phyloP scores from a whole-genome alignment of 148 eudicot species.

The Arctostaphylos glauca region DNA sequence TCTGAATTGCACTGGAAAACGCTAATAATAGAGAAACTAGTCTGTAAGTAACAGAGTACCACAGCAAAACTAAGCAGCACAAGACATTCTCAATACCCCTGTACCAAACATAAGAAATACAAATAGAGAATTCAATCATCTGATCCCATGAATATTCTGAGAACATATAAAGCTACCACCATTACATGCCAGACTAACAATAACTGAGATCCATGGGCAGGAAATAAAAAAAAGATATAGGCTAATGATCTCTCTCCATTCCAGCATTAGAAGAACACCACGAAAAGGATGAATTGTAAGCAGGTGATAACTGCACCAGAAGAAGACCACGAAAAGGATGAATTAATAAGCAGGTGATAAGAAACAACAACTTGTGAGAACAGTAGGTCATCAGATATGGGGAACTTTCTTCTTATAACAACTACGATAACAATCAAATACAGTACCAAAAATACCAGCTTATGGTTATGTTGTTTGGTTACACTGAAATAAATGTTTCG shows the following conservation, averaged over 20 bases:
- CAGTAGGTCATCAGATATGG: neutral
- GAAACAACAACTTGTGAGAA: neutral
- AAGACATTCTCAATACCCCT: too few relatives aligned
- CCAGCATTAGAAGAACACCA: constrained; percentile 12
- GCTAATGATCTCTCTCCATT: neutral
- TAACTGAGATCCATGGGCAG: neutral
- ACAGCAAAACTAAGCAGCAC: too few relatives aligned
- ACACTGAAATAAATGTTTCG: too few relatives aligned
- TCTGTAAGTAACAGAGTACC: neutral
- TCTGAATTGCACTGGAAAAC: neutral
- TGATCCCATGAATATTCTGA: neutral
- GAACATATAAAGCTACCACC: neutral
- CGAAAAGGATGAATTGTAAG: neutral
- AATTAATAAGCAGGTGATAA: neutral
- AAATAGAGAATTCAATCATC: neutral
- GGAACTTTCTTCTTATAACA: neutral
- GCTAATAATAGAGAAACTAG: neutral
- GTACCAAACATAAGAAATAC: neutral
- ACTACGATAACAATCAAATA: neutral
- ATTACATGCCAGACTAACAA: neutral
- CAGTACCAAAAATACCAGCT: neutral
- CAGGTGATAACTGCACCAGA: neutral
- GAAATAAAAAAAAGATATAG: neutral
- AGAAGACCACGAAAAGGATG: constrained; percentile 3
- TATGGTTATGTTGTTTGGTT: too few relatives aligned